Evolutionary conservation across 2,329 filamentous ascomycete genomes (phyloP).

Genomic region (Trichophyton verrucosum): DNA sequence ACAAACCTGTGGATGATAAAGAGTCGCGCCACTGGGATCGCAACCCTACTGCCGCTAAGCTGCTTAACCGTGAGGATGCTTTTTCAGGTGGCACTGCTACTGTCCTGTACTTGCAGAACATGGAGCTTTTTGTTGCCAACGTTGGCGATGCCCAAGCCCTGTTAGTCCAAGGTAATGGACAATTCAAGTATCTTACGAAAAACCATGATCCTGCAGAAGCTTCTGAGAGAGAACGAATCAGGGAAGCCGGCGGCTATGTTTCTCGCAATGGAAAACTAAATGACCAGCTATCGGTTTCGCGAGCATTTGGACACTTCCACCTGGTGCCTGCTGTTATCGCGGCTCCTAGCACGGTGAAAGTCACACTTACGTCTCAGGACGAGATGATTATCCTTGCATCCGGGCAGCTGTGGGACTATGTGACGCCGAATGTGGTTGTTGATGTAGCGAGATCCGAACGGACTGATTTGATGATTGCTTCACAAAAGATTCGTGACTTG

Average conservation of each 20-base stretch:
- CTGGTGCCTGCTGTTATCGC: conserved; percentile 88
- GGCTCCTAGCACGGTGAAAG: conserved; percentile 67
- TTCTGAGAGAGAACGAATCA: conserved; percentile 71
- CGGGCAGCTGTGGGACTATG: conserved; percentile 86
- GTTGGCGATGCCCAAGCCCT: conserved; percentile 94
- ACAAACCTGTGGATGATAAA: conserved; percentile 66
- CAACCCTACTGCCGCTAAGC: conserved; percentile 55
- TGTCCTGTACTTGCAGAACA: conserved; percentile 75
- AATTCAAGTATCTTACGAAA: conserved; percentile 67
- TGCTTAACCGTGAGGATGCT: conserved; percentile 78
- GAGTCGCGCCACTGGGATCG: conserved; percentile 49
- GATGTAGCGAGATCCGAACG: conserved; percentile 82
- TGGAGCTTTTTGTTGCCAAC: conserved; percentile 87
- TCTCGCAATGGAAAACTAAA: conserved; percentile 90
- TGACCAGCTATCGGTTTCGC: conserved; percentile 77
- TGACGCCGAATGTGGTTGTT: conserved; percentile 78
- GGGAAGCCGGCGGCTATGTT: conserved; percentile 89
- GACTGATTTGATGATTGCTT: conserved; percentile 81
- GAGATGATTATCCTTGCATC: conserved; percentile 90
- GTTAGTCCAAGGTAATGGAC: conserved; percentile 78
- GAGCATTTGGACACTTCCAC: conserved; percentile 89
- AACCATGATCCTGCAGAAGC: conserved; percentile 91
- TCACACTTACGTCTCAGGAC: conserved; percentile 72
- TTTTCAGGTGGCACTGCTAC: conserved; percentile 85
- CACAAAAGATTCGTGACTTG: conserved; percentile 85